phyloP scores from a whole-genome alignment of 2,329 filamentous ascomycete species.

The Sporothrix globosa region DNA sequence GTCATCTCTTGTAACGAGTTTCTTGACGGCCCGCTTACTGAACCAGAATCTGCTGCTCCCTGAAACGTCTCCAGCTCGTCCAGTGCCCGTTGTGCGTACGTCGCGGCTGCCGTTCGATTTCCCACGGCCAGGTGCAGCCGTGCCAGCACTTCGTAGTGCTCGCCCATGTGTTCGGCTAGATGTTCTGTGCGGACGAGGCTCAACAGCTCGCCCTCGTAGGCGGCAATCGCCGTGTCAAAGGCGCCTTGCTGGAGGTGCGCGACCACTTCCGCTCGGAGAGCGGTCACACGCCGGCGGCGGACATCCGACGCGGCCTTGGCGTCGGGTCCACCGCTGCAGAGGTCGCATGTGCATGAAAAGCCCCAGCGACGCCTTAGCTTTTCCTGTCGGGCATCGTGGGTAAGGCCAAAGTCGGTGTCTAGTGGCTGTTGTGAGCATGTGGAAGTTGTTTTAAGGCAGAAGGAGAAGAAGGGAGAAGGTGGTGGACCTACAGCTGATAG shows the following conservation, averaged over 20 bases:
- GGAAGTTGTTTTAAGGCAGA: no score
- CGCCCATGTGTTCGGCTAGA: constrained; percentile 39
- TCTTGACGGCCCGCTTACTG: neutral
- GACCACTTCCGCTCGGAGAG: constrained; percentile 27
- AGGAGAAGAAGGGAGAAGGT: neutral
- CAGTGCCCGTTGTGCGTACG: constrained; percentile 36
- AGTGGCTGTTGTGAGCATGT: neutral
- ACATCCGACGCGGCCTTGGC: constrained; percentile 35
- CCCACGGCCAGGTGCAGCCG: constrained; percentile 36
- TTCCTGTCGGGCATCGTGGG: constrained; percentile 35
- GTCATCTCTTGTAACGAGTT: constrained; percentile 4
- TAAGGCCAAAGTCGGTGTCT: constrained; percentile 37
- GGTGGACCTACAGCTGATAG: constrained; percentile 39
- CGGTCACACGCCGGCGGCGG: constrained; percentile 33
- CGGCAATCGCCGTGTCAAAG: constrained; percentile 32
- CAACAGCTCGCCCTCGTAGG: constrained; percentile 37
- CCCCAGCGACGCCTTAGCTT: constrained; percentile 39
- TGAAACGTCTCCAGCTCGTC: constrained; percentile 36
- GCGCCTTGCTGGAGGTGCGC: constrained; percentile 27
- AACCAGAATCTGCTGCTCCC: neutral
- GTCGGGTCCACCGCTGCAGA: constrained; percentile 33
- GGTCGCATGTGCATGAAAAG: constrained; percentile 40
- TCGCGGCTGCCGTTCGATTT: constrained; percentile 36
- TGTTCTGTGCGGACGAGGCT: constrained; percentile 36
- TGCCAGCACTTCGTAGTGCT: constrained; percentile 41